Percentiles rank a stretch among this genome's conserved stretches.
Conservation (phyloP, 1,284 basidiomycete genomes). For the Rhodotorula sp. region DNA sequence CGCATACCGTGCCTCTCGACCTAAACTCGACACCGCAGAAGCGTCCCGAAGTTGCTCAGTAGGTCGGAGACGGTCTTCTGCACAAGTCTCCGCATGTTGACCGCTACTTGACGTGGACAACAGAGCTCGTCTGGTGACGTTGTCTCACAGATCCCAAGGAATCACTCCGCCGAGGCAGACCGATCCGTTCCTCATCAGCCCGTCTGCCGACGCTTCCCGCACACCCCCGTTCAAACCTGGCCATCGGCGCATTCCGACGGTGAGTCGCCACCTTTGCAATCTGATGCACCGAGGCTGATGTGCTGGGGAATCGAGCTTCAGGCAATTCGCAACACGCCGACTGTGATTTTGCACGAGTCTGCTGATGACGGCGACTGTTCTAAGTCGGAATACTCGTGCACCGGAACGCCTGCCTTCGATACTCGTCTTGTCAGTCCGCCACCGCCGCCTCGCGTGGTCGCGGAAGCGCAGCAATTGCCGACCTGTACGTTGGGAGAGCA, state of each 20-base stretch:
- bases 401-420: slow-evolving; percentile 11
- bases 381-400: slow-evolving; percentile 11
- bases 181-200: slow-evolving; percentile 2
- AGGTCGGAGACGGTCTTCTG: too few species aligned
- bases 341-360: slow-evolving; percentile 29
- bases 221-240: slow-evolving; percentile 18
- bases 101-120: too few species aligned
- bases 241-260: slow-evolving; percentile 36
- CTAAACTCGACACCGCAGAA: not conserved
- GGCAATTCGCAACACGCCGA: slow-evolving; percentile 33
- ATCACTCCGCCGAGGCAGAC: not conserved
- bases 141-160: slow-evolving; percentile 10
- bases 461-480: slow-evolving; percentile 23
- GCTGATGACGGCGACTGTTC: slow-evolving; percentile 23
- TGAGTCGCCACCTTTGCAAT: not conserved
- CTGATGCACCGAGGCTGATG: not conserved
- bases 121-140: slow-evolving; percentile 21
- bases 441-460: slow-evolving; percentile 27
- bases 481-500: slow-evolving; percentile 14
- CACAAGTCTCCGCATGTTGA: not conserved
- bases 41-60: too few species aligned
- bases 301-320: not conserved
- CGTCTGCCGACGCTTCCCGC: not conserved
- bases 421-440: slow-evolving; percentile 17
- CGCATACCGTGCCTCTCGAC: slow-evolving; percentile 6